These are phyloP conservation scores for Trematosphaeria pertusa DNA, from an alignment of 2,329 filamentous ascomycete genomes.

Conservation along the genomic window DNA sequence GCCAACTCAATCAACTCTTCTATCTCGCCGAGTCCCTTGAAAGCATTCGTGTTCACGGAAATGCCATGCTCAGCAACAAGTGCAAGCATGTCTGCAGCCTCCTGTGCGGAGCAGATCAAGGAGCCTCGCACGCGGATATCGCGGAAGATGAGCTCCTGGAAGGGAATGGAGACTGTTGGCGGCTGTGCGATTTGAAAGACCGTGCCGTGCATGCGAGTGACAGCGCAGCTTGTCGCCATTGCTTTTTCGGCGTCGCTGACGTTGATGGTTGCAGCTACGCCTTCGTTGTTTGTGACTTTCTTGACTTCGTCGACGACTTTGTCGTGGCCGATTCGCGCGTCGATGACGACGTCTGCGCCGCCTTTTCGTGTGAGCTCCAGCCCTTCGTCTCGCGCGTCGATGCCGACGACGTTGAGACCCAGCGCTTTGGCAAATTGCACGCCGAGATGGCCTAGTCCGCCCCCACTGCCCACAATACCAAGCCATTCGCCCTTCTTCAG, in stretches of 20 bases:
- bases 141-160: conserved; percentile 60
- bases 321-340: conserved; percentile 59
- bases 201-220: conserved; percentile 66
- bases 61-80: conserved; percentile 57
- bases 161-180: conserved; percentile 48
- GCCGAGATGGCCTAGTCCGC: conserved; percentile 77
- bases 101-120: conserved; percentile 52
- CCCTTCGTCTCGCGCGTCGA: conserved; percentile 77
- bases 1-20: conserved; percentile 59
- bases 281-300: conserved; percentile 55
- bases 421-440: conserved; percentile 87
- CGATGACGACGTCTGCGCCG: conserved; percentile 61
- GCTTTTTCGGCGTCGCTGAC: conserved; percentile 61
- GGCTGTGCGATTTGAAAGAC: conserved; percentile 66
- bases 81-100: conserved; percentile 58
- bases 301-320: conserved; percentile 57
- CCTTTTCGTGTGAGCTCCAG: conserved; percentile 55
- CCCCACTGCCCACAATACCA: conserved; percentile 82
- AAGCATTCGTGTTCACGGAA: conserved; percentile 58
- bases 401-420: conserved; percentile 79
- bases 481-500: conserved; percentile 74
- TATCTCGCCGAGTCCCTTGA: conserved; percentile 61
- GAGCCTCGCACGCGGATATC: conserved; percentile 60
- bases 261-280: conserved; percentile 62
- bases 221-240: conserved; percentile 59